These are phyloP conservation scores for Cercophora sp. DNA, from an alignment of 495 filamentous ascomycete genomes.

Conservation along the genomic window DNA sequence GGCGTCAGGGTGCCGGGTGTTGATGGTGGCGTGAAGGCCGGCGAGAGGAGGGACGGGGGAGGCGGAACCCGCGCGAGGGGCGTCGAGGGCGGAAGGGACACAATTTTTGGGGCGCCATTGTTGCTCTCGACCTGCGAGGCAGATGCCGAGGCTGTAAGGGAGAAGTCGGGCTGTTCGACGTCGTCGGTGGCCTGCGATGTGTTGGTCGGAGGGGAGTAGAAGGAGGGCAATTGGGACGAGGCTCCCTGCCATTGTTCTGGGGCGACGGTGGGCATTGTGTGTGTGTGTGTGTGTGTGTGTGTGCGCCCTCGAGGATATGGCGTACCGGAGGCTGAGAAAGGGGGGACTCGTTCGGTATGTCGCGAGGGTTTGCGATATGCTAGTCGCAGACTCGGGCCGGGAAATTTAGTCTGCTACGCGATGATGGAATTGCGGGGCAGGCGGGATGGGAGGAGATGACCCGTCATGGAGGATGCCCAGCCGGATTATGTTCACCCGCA, in stretches of 20 bases:
- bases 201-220: conserved; percentile 43
- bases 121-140: conserved; percentile 1
- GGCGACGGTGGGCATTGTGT: conserved; percentile 17
- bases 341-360: neutral
- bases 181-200: conserved; percentile 20
- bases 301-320: neutral
- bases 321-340: neutral
- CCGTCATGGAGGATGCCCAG: neutral
- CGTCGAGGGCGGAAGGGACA: conserved; percentile 13
- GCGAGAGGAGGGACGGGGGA: conserved; percentile 56
- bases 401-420: neutral
- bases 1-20: conserved; percentile 63
- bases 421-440: neutral
- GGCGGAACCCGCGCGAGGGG: conserved; percentile 29
- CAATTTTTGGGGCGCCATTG: conserved; percentile 5
- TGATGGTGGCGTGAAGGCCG: conserved; percentile 76
- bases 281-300: neutral
- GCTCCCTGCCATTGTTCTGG: conserved; percentile 25
- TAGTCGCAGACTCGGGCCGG: neutral
- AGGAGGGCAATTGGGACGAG: conserved; percentile 36
- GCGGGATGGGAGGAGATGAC: neutral
- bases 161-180: conserved; percentile 18
- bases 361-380: neutral
- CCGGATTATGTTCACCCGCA: neutral
- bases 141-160: conserved; percentile 9